Conservation (phyloP, 2,329 filamentous ascomycete genomes). For the Trichoderma sp. region DNA sequence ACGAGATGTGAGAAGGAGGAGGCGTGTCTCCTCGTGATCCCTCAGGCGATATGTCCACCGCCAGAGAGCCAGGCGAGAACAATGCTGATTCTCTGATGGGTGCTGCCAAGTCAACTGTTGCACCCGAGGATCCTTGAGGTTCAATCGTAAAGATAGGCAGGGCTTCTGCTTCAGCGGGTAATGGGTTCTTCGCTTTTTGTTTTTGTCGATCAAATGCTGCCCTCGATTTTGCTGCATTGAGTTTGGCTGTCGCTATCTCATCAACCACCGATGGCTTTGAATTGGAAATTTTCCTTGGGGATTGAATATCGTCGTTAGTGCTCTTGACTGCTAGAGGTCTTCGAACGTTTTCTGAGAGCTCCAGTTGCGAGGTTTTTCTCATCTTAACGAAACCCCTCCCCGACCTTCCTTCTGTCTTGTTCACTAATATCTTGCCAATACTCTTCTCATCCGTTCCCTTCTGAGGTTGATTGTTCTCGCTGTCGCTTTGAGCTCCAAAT, state of each 20-base stretch:
- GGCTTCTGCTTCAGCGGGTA: conserved; percentile 28
- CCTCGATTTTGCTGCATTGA: conserved; percentile 36
- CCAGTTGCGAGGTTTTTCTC: conserved; percentile 42
- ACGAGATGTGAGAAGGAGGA: conserved; percentile 59
- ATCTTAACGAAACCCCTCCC: conserved; percentile 49
- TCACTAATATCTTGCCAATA: conserved; percentile 24
- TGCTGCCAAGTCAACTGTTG: conserved; percentile 28
- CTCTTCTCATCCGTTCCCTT: conserved; percentile 34
- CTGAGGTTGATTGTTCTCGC: conserved; percentile 39
- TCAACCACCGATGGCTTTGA: conserved; percentile 38
- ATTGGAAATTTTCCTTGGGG: conserved; percentile 55
- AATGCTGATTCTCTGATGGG: conserved; percentile 43
- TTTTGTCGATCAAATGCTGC: conserved; percentile 30
- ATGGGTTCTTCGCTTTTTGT: conserved; percentile 32
- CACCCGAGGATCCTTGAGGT: conserved; percentile 24
- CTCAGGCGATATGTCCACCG: conserved; percentile 40
- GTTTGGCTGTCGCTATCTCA: conserved; percentile 44
- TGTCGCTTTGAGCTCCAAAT: conserved; percentile 56
- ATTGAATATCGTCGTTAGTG: conserved; percentile 60
- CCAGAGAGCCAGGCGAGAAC: conserved; percentile 52
- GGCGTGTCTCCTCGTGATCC: conserved; percentile 54
- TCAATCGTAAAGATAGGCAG: conserved; percentile 24
- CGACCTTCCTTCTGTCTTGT: conserved; percentile 40
- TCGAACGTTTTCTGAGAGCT: conserved; percentile 38
- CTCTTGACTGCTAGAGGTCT: conserved; percentile 59